A percentile compares a stretch with the other conserved stretches of the same genome.
phyloP scores from a whole-genome alignment of 345 rosid species.

The Anastatica hierochuntica region DNA sequence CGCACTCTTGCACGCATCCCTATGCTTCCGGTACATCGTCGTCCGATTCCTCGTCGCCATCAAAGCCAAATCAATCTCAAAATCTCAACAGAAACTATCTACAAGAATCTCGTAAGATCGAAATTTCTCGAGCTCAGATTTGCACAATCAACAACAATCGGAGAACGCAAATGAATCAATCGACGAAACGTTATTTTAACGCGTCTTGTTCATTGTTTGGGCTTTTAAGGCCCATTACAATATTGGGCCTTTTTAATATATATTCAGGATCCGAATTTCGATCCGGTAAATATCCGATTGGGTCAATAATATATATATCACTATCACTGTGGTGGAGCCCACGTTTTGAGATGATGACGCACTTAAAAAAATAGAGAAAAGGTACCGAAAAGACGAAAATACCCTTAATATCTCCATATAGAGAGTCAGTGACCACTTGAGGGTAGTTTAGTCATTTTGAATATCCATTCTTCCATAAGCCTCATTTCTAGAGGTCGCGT shows the following conservation, averaged over 20 bases:
- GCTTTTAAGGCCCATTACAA: too few relatives aligned
- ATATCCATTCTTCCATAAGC: too few relatives aligned
- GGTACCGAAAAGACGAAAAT: not conserved
- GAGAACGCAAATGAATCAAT: conserved; percentile 16
- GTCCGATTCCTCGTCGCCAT: conserved; percentile 61
- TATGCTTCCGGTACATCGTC: conserved; percentile 36
- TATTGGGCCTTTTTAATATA: too few relatives aligned
- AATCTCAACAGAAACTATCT: not conserved
- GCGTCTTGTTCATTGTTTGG: conserved; percentile 2
- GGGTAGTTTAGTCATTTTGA: conserved; percentile 9
- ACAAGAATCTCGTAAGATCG: not conserved
- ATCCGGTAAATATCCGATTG: too few relatives aligned
- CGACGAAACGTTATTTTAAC: not conserved
- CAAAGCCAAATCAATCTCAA: not conserved
- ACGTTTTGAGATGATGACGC: conserved; percentile 12
- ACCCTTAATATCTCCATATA: not conserved
- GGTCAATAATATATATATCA: too few relatives aligned
- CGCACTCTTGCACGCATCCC: conserved; percentile 58
- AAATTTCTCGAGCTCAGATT: conserved; percentile 2
- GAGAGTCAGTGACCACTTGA: not conserved
- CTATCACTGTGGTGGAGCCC: conserved; percentile 11
- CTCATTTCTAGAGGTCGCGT: too few relatives aligned
- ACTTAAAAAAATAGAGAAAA: not conserved
- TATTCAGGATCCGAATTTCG: too few relatives aligned
- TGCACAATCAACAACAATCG: too few relatives aligned